Evolutionary conservation across 306 rosid genomes (phyloP).

Genomic region (Alnus glutinosa): DNA sequence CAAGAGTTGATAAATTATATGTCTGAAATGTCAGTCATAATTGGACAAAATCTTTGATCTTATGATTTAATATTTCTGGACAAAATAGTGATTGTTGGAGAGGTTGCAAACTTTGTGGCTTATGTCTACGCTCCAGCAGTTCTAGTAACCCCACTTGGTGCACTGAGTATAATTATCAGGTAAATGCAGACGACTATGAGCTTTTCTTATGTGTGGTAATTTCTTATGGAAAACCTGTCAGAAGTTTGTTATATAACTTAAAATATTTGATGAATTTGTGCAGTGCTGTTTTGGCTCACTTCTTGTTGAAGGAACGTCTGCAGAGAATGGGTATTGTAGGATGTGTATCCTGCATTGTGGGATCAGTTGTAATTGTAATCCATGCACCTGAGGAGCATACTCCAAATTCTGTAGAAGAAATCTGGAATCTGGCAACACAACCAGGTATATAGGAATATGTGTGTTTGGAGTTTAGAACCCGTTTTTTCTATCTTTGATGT

Average conservation of each 20-base stretch:
- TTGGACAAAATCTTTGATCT: conserved; percentile 18
- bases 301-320: conserved; percentile 75
- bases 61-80: conserved; percentile 22
- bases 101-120: conserved; percentile 88
- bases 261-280: conserved; percentile 20
- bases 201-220: conserved; percentile 13
- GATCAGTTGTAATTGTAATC: conserved; percentile 83
- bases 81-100: conserved; percentile 81
- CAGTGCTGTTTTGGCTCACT: conserved; percentile 93
- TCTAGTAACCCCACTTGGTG: conserved; percentile 95
- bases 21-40: conserved; percentile 5
- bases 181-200: conserved; percentile 21
- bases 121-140: conserved; percentile 94
- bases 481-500: background rate
- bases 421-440: conserved; percentile 86
- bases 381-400: conserved; percentile 93
- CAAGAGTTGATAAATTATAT: background rate
- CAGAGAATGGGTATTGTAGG: conserved; percentile 87
- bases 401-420: conserved; percentile 72
- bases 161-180: conserved; percentile 93
- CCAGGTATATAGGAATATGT: conserved; percentile 45
- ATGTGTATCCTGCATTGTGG: conserved; percentile 82
- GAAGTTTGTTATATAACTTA: conserved; percentile 26
- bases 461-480: conserved; percentile 23
- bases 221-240: conserved; percentile 5